A percentile compares a stretch with the other conserved stretches of the same genome.
Conservation (phyloP, 306 rosid genomes). For the Bauhinia variegata region DNA sequence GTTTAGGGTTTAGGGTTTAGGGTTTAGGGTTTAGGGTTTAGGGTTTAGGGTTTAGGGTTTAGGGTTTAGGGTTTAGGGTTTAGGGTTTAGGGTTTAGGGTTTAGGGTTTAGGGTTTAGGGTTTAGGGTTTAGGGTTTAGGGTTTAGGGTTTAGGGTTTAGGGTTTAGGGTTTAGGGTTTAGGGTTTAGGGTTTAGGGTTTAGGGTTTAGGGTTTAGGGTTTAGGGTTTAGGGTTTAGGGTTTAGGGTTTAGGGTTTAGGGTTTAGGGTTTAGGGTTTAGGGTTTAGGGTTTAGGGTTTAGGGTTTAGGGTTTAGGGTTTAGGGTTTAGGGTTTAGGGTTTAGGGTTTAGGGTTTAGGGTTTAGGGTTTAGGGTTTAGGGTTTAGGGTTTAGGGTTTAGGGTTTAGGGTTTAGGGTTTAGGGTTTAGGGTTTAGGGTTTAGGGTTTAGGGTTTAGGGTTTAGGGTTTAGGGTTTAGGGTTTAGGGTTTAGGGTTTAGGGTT, state of each 20-base stretch:
- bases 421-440: too few relatives aligned
- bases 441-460: too few relatives aligned
- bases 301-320: constrained; percentile 33
- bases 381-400: too few relatives aligned
- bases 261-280: constrained; percentile 33
- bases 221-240: constrained; percentile 27
- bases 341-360: too few relatives aligned
- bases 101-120: too few relatives aligned
- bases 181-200: constrained; percentile 23
- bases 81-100: constrained; percentile 34
- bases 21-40: not conserved
- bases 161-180: constrained; percentile 31
- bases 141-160: constrained; percentile 26
- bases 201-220: constrained; percentile 4
- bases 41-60: constrained; percentile 37
- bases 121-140: constrained; percentile 43
- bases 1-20: constrained; percentile 2
- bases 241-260: too few relatives aligned
- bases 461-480: too few relatives aligned
- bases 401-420: too few relatives aligned
- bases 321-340: too few relatives aligned
- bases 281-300: constrained; percentile 32
- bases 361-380: too few relatives aligned
- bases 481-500: too few relatives aligned
- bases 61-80: constrained; percentile 34